Evolutionary conservation across 257 asterid genomes (phyloP).

Genomic region (Scutellaria minor): DNA sequence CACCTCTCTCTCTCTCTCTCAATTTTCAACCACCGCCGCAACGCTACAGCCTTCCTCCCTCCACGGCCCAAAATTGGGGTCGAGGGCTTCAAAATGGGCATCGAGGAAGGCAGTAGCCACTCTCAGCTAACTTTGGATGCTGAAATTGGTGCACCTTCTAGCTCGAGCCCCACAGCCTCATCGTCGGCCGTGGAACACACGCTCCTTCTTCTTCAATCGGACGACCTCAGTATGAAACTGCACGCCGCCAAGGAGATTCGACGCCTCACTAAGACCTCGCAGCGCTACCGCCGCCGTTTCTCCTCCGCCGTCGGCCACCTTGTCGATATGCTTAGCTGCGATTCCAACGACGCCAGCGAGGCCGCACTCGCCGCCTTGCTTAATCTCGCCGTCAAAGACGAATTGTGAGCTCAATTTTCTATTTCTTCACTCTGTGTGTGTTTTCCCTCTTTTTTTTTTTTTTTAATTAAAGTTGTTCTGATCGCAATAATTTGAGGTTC

Average conservation of each 20-base stretch:
- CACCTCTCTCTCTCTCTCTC: neutral
- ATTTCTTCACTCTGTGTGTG: neutral
- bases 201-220: constrained; percentile 62
- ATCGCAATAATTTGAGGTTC: neutral
- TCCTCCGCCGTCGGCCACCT: constrained; percentile 67
- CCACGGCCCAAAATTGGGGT: constrained; percentile 10
- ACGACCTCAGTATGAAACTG: constrained; percentile 46
- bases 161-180: constrained; percentile 39
- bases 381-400: constrained; percentile 85
- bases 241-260: constrained; percentile 86
- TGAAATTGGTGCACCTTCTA: constrained; percentile 36
- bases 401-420: constrained; percentile 52
- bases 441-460: neutral
- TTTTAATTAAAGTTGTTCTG: constrained; percentile 21
- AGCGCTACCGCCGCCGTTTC: constrained; percentile 82
- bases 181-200: constrained; percentile 50
- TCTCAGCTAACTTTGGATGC: constrained; percentile 38
- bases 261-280: constrained; percentile 85
- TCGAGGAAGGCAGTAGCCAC: constrained; percentile 33
- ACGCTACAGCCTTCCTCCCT: constrained; percentile 21
- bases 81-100: constrained; percentile 38
- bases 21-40: constrained; percentile 7
- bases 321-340: constrained; percentile 67
- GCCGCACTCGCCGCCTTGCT: constrained; percentile 83
- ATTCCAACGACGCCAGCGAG: constrained; percentile 57